These are phyloP conservation scores for Buxus sempervirens DNA, from an alignment of 164 flowering plant genomes.

Conservation along the genomic window DNA sequence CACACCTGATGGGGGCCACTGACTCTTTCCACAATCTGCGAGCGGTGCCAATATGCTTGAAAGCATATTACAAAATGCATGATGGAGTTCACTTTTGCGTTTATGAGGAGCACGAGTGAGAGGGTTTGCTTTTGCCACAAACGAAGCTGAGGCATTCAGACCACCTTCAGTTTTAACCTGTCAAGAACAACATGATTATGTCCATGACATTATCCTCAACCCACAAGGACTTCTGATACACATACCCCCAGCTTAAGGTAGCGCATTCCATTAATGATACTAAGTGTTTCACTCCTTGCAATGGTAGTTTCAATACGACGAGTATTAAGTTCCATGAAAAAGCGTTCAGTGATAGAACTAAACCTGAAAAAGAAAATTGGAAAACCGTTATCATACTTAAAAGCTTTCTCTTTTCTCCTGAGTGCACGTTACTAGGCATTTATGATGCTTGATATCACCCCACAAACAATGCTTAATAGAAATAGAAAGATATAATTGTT, in stretches of 20 bases:
- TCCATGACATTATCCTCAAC: constrained; percentile 1
- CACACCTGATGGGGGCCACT: constrained; percentile 96
- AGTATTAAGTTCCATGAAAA: constrained; percentile 92
- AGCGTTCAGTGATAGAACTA: constrained; percentile 97
- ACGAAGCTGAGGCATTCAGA: constrained; percentile 96
- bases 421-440: background rate
- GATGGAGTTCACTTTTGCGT: constrained; percentile 96
- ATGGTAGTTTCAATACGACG: constrained; percentile 82
- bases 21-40: constrained; percentile 95
- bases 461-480: no score
- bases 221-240: constrained; percentile 7
- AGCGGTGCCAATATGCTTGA: constrained; percentile 96
- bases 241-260: constrained; percentile 98
- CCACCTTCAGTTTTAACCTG: constrained; percentile 99
- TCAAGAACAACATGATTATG: constrained; percentile 19
- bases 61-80: constrained; percentile 97
- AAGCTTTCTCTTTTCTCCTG: constrained; percentile 8
- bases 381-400: constrained; percentile 7
- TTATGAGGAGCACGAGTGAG: constrained; percentile 87
- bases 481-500: no score
- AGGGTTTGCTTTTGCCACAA: constrained; percentile 98
- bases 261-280: constrained; percentile 99
- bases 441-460: no score
- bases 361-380: constrained; percentile 47
- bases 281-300: constrained; percentile 94